Conservation (phyloP, 2,329 filamentous ascomycete species). For the Endoconidiophora polonica region DNA sequence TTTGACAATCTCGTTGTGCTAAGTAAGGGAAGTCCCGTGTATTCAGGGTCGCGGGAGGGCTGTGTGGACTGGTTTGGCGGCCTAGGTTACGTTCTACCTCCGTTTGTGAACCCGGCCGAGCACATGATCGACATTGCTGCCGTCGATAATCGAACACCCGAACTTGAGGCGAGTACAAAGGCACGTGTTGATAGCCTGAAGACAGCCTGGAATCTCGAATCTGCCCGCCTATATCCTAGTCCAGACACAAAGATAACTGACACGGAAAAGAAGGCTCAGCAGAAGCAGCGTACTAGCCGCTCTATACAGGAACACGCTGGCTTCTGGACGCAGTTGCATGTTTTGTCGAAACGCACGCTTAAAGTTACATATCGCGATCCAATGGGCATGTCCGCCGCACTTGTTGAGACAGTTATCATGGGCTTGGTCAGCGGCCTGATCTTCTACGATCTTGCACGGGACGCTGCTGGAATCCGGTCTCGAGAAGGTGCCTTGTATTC, state of each 20-base stretch:
- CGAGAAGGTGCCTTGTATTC: constrained; percentile 58
- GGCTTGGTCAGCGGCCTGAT: constrained; percentile 57
- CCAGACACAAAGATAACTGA: neutral
- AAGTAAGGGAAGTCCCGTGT: constrained; percentile 50
- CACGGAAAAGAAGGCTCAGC: neutral
- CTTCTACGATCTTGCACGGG: constrained; percentile 47
- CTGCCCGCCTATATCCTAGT: neutral
- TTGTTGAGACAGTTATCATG: constrained; percentile 55
- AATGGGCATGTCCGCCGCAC: constrained; percentile 53
- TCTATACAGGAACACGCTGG: constrained; percentile 29
- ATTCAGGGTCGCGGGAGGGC: constrained; percentile 40
- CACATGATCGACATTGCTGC: constrained; percentile 60
- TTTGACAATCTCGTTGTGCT: constrained; percentile 58
- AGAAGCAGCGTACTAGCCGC: constrained; percentile 12
- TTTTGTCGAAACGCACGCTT: constrained; percentile 52
- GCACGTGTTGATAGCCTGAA: constrained; percentile 45
- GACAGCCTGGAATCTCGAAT: constrained; percentile 36
- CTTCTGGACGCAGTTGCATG: constrained; percentile 44
- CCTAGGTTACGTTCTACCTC: constrained; percentile 43
- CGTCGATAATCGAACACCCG: constrained; percentile 52
- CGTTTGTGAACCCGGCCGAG: constrained; percentile 65
- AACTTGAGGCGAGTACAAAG: constrained; percentile 43
- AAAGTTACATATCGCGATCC: constrained; percentile 61
- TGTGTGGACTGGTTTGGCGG: constrained; percentile 48
- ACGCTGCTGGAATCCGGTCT: constrained; percentile 55